Conservation (phyloP, 352 stramenopile genomes). For the Blastocystis sp. region DNA sequence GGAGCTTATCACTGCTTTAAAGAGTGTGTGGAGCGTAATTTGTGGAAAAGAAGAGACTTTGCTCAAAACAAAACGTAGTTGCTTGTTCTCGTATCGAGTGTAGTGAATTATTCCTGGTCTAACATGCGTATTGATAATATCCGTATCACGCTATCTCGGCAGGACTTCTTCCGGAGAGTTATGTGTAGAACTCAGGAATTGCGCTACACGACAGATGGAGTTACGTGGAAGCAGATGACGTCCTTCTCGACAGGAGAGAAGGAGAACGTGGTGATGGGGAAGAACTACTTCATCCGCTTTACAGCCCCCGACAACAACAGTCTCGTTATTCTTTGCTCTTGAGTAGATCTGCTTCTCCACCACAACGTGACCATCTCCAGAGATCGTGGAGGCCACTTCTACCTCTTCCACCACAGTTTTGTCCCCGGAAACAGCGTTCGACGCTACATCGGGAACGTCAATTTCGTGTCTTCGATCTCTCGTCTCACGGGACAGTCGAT, state of each 20-base stretch:
- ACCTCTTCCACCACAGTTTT: constrained; percentile 58
- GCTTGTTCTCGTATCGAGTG: neutral
- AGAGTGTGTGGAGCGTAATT: neutral
- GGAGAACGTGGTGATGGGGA: constrained; percentile 40
- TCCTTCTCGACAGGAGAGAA: neutral
- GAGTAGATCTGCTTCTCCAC: neutral
- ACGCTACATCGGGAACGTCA: constrained; percentile 3
- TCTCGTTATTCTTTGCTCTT: neutral
- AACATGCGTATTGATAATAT: constrained; percentile 49
- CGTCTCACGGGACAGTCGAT: neutral
- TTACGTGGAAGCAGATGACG: neutral
- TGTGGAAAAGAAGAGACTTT: constrained; percentile 35
- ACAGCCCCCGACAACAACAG: constrained; percentile 37
- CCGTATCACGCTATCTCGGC: neutral
- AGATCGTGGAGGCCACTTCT: constrained; percentile 8
- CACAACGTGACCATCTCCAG: constrained; percentile 56
- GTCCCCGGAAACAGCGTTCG: neutral
- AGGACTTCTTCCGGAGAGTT: neutral
- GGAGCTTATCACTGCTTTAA: neutral
- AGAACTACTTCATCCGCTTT: constrained; percentile 55
- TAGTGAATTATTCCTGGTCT: constrained; percentile 38
- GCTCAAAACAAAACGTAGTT: neutral
- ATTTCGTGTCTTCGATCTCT: constrained; percentile 9
- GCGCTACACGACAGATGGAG: constrained; percentile 23
- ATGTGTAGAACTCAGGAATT: neutral